phyloP scores from a whole-genome alignment of 1,139 yeast species.

The Yamadazyma buinensis region DNA sequence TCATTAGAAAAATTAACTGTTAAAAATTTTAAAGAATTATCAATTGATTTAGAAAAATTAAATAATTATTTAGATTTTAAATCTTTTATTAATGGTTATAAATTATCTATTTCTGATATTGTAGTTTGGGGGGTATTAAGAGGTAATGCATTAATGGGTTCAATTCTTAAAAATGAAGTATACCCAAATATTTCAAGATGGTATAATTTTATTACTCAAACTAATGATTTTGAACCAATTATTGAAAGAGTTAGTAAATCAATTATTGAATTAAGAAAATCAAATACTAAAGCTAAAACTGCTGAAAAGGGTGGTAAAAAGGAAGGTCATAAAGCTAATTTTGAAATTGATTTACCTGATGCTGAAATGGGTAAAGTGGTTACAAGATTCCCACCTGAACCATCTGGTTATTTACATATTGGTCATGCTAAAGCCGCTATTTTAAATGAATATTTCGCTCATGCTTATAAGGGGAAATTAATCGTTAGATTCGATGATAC shows the following conservation, averaged over 20 bases:
- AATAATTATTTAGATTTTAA: slow-evolving; percentile 85
- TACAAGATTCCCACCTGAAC: slow-evolving; percentile 93
- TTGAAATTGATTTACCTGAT: slow-evolving; percentile 85
- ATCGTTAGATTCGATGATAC: slow-evolving; percentile 96
- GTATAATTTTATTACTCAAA: slow-evolving; percentile 72
- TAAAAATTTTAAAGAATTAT: slow-evolving; percentile 83
- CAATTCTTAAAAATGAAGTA: slow-evolving; percentile 79
- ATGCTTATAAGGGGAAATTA: slow-evolving; percentile 88
- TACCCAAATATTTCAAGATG: slow-evolving; percentile 89
- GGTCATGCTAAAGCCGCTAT: slow-evolving; percentile 98
- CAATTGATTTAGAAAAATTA: slow-evolving; percentile 67
- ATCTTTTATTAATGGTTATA: slow-evolving; percentile 68
- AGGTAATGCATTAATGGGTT: slow-evolving; percentile 89
- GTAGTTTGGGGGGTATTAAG: slow-evolving; percentile 93
- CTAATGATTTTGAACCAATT: slow-evolving; percentile 63
- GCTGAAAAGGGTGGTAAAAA: slow-evolving; percentile 74
- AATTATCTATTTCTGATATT: slow-evolving; percentile 71
- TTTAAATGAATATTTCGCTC: slow-evolving; percentile 92
- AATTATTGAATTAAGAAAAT: slow-evolving; percentile 69
- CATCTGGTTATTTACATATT: slow-evolving; percentile 86
- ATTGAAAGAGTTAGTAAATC: slow-evolving; percentile 67
- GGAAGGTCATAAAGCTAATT: slow-evolving; percentile 83
- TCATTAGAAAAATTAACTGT: slow-evolving; percentile 67
- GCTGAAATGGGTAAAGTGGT: slow-evolving; percentile 93
- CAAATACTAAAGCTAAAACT: slow-evolving; percentile 50